Percentiles rank a stretch among this genome's conserved stretches.
These are phyloP conservation scores for Dentiscutata heterogama DNA, from an alignment of 371 early-diverging fungal genomes.

Conservation along the genomic window DNA sequence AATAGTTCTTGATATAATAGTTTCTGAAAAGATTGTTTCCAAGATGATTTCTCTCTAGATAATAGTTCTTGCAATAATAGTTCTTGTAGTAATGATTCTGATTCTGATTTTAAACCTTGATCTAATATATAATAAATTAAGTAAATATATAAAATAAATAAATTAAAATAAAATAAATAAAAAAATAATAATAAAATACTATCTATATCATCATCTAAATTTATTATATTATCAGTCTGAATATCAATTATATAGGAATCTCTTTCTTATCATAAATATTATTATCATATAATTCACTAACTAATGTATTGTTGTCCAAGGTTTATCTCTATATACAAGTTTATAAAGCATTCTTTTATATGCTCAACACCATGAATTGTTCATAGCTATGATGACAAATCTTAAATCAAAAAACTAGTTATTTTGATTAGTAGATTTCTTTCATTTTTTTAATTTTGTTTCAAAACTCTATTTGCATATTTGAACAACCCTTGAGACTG, in stretches of 20 bases:
- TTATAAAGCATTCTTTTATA: background rate
- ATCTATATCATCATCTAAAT: constrained; percentile 3
- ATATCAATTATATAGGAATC: background rate
- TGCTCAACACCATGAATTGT: background rate
- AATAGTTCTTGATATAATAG: too few relatives aligned
- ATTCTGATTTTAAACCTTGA: too few relatives aligned
- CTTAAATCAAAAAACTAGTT: constrained; percentile 8
- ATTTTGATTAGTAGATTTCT: background rate
- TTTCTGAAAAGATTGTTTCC: too few relatives aligned
- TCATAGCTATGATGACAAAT: constrained; percentile 7
- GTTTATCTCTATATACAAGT: background rate
- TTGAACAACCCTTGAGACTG: background rate
- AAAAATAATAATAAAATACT: background rate
- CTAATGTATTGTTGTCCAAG: background rate
- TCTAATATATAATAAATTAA: too few relatives aligned
- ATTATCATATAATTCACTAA: background rate
- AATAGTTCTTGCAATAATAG: too few relatives aligned
- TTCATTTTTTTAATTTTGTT: constrained; percentile 22
- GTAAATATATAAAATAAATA: too few relatives aligned
- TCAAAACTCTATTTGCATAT: background rate
- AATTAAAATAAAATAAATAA: background rate
- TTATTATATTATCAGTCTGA: background rate
- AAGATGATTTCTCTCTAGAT: too few relatives aligned
- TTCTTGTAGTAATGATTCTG: too few relatives aligned
- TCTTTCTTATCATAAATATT: background rate